Base-by-base conservation (phyloP, 75 land plant genomes). In the Pinus taeda region DNA sequence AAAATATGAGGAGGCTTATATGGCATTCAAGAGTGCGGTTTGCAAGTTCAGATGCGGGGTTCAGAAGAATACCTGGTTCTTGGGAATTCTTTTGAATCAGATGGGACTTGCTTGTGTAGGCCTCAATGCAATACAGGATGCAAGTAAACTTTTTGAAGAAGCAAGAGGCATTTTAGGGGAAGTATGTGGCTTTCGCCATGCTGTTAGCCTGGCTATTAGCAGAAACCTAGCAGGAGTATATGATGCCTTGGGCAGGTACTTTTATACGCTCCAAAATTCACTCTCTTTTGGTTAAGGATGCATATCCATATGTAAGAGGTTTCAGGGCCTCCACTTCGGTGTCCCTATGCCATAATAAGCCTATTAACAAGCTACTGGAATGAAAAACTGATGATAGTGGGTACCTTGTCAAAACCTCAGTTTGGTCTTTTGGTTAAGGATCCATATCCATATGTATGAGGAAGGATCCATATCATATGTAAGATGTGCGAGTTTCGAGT, bases 161-260 rank as follows among this genome's bases (percentile, higher is more conserved):
- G 59, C 87, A 20, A 83, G 59, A 59, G n/a, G 74, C 37, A 37
- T 85, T 12, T 63, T 85, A 70, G 87, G 84, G 77, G 74, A 79
- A 59, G 72, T 86, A 2, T 84, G 78, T 62, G 85, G 87, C 3
- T 59, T 71, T 22, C 76, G 36, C 3, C 85, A 85, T 79, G 64
- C 62, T n/a, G 86, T 83, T 24, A 83, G 81, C 17, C 71, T 85
- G 55, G 85, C 74, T 42, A 79, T 85, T n/a, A 74, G 81, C 74
- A 83, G 59, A 13, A 85, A 85, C 57, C 76, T 85, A 1, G 87
- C 87, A 18, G 73, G 76, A 57, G 65, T 78, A 33, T 85, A 85
- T 74, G 86, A 84, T 79, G 86, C 77, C 18, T 74, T 83, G 63
- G 86, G 79, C 42, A 78, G 87, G 87, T 85, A 49, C 55, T 49